Conservation (phyloP, 805 yeast species). For the Limtongozyma cylindracea region DNA sequence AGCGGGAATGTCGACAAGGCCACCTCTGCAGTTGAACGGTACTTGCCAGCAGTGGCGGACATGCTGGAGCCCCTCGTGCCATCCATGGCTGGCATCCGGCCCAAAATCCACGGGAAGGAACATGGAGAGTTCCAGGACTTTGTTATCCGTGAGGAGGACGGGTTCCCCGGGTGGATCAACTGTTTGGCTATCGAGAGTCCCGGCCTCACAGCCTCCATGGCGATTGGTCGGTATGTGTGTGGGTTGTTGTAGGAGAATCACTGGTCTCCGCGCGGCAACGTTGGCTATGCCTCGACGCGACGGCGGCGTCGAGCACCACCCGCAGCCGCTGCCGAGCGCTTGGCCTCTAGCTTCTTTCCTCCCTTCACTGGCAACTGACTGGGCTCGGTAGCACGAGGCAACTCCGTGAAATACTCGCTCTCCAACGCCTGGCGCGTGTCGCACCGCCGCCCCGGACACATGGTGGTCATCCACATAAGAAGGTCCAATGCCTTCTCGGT, state of each 20-base stretch:
- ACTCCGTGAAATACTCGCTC: conserved; percentile 44
- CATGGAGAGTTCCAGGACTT: conserved; percentile 38
- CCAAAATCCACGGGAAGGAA: conserved; percentile 27
- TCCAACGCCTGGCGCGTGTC: conserved; percentile 35
- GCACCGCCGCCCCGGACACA: conserved; percentile 62
- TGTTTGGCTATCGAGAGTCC: conserved; percentile 77
- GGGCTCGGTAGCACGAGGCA: conserved; percentile 55
- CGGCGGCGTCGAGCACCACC: too few species aligned
- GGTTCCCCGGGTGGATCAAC: conserved; percentile 57
- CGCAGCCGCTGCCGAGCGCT: too few species aligned
- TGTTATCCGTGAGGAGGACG: conserved; percentile 30
- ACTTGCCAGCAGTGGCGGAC: conserved; percentile 30
- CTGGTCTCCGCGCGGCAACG: not conserved
- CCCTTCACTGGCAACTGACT: conserved; percentile 26
- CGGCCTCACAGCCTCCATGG: conserved; percentile 64
- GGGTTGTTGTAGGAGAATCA: conserved; percentile 1
- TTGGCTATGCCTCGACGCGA: too few species aligned
- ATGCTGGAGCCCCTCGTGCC: conserved; percentile 45
- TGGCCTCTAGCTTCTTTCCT: conserved; percentile 3
- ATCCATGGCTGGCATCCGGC: conserved; percentile 70
- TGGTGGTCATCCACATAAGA: conserved; percentile 40
- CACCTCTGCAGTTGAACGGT: conserved; percentile 25
- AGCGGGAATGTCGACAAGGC: conserved; percentile 13
- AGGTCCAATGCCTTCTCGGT: conserved; percentile 63
- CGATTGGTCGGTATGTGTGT: conserved; percentile 51